These are phyloP conservation scores for Calvatia gigantea DNA, from an alignment of 768 basidiomycete species.

Conservation along the genomic window DNA sequence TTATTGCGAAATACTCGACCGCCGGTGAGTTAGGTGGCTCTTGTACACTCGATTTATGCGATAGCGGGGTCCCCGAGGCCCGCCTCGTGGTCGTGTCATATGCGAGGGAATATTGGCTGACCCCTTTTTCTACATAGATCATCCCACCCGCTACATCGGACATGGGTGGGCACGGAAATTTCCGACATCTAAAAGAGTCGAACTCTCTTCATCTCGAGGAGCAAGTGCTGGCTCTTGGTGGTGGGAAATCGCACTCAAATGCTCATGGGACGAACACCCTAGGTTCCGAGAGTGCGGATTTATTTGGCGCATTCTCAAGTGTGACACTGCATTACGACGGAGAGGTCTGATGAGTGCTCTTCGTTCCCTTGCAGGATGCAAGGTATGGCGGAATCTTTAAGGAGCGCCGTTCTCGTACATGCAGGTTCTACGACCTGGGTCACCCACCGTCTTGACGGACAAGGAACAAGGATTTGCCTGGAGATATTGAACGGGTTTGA, in stretches of 20 bases:
- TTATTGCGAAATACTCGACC: slow-evolving; percentile 88
- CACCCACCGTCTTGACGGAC: slow-evolving; percentile 9
- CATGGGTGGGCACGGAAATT: slow-evolving; percentile 83
- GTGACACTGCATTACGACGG: slow-evolving; percentile 88
- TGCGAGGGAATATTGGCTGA: background rate
- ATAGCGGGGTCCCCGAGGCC: background rate
- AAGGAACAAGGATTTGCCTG: slow-evolving; percentile 4
- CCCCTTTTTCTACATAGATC: slow-evolving; percentile 3
- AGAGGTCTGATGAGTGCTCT: slow-evolving; percentile 34
- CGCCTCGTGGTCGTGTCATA: background rate
- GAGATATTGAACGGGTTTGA: background rate
- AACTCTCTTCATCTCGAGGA: slow-evolving; percentile 87
- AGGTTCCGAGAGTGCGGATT: slow-evolving; percentile 41
- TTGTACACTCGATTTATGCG: background rate
- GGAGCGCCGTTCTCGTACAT: slow-evolving; percentile 3
- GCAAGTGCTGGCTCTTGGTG: slow-evolving; percentile 30
- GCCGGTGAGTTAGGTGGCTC: slow-evolving; percentile 70
- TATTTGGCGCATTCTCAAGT: slow-evolving; percentile 87
- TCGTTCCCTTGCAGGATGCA: background rate
- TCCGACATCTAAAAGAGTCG: slow-evolving; percentile 88
- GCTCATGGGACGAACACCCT: slow-evolving; percentile 6
- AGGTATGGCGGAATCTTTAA: slow-evolving; percentile 12
- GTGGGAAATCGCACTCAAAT: slow-evolving; percentile 12
- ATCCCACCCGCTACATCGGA: slow-evolving; percentile 60
- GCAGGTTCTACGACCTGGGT: slow-evolving; percentile 9